Evolutionary conservation across 176 grass and related monocot genomes (phyloP), one percentile per base, ranked within the genome.

Genomic region (Cymbopogon citratus): DNA sequence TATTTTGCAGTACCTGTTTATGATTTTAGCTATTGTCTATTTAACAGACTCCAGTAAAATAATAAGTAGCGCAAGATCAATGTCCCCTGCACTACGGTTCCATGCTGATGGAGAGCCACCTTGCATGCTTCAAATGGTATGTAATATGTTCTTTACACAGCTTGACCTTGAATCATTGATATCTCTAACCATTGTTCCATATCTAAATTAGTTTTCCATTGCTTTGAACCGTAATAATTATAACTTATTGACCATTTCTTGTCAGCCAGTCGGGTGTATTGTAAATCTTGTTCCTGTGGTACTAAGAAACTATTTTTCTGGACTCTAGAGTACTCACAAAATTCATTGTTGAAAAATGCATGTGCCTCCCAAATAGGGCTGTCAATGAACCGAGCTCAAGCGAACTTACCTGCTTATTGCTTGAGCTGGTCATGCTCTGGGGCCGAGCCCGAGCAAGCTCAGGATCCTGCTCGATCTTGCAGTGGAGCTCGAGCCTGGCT

Each of bases 101-200:
- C 80, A 91, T 87, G 80, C 84, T 80, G 84, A 98, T 76, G 80
- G 88, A 84, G 84, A 85, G 64, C 90, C 92, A 31, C 90, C 92
- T 57, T 84, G 88, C 86, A 88, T 98, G 71, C 87, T 98, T 71
- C 83, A 75, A 40, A 85, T 98, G 92, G 95, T 87, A 93, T 25
- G 64, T 29, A 33, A 33, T 33, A 87, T 80, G 8, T 24, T 83
- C 38, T 64, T 66, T 71, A 70, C 21, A 80, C 62, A 80, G 3
- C 62, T 67, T 46, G 31, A 82, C 36, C 73, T 51, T 70, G 29
- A 73, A 66, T 27, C 27, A 56, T 36, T 79, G 14, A 69, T 68
- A n/a, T 78, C 41, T 54, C 41, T 45, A 23, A 31, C 7, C 19
- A n/a, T 79, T 11, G 79, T 1, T 33, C 4, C 34, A 46, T 61